Base-by-base conservation (phyloP, 768 basidiomycete species). In the Dictyophora rubrovolvata region DNA sequence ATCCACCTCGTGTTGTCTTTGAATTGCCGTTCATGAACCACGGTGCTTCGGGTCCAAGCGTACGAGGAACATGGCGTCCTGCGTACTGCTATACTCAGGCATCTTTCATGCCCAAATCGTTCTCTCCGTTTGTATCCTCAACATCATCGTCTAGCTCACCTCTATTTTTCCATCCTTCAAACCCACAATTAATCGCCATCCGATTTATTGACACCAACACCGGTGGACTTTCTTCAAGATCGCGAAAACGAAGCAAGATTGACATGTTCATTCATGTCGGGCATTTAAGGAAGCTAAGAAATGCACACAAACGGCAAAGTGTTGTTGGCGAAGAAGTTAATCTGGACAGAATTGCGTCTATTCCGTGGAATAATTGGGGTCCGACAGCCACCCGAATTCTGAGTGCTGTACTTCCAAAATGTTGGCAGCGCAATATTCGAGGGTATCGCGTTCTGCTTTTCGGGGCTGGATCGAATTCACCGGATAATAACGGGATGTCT, bases 261-360 rank as follows among this genome's bases (percentile, higher is more conserved):
- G 57, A 59, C 22, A 59, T 59, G 57, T 59, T 59, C 49, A 20
- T 59, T 35, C 21, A 28, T 10, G 33, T 53, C n/a, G 50, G 46
- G 18, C 48, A 52, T 11, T 36, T 59, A 22, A 18, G 37, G 18
- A 56, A 48, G 28, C 49, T 37, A 22, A 7, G 36, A 7, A 37
- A 42, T n/a, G 42, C 42, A 42, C 4, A 42, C 42, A 9, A 4
- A 2, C 28, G 28, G 28, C 28, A 28, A 28, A 28, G 28, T 28
- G 28, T 28, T 28, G 28, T 28, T 28, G 28, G 4, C 42, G 12
- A 42, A 42, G 42, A 42, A 42, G 42, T 14, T 9, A 42, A n/a
- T 42, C 12, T 4, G 10, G 42, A 14, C 17, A 10, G 21, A 46
- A 20, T 20, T 20, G 23, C 12, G 23, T 14, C 22, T n/a, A 33